Percentiles rank a stretch among this genome's conserved stretches.
Conservation (phyloP, 495 filamentous ascomycete species). For the Aspergillus cavernicola region DNA sequence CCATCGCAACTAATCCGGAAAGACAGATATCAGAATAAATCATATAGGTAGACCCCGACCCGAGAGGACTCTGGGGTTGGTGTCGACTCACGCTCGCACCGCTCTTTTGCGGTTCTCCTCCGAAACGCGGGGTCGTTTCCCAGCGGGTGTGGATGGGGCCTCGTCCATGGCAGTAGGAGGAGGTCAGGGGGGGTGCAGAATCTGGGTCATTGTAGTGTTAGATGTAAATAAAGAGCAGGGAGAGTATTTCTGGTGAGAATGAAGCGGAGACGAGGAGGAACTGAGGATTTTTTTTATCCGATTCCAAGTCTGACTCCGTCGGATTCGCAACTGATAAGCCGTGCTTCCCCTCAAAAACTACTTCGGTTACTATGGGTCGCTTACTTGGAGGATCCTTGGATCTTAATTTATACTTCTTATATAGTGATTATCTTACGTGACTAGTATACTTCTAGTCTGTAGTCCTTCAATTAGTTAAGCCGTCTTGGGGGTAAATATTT, state of each 20-base stretch:
- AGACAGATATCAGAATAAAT: no score
- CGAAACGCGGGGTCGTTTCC: constrained; percentile 46
- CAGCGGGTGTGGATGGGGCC: constrained; percentile 26
- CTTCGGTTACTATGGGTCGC: not conserved
- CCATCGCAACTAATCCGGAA: constrained; percentile 48
- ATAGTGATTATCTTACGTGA: not conserved
- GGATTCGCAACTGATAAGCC: constrained; percentile 17
- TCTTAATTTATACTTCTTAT: no score
- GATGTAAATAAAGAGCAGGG: not conserved
- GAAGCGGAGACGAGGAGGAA: not conserved
- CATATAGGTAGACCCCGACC: constrained; percentile 7
- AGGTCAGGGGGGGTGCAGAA: constrained; percentile 18
- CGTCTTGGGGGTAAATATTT: no score
- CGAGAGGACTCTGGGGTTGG: not conserved
- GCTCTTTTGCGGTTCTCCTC: constrained; percentile 50
- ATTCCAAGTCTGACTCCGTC: not conserved
- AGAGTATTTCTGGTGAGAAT: not conserved
- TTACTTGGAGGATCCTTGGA: not conserved
- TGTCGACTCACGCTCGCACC: constrained; percentile 39
- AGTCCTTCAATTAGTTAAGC: no score
- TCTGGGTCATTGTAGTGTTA: constrained; percentile 16
- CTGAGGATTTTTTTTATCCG: constrained; percentile 13
- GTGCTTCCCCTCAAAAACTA: not conserved
- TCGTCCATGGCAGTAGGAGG: constrained; percentile 23
- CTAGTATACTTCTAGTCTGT: no score